Conservation (phyloP, 331 rosid species). For the Telfairia occidentalis region DNA sequence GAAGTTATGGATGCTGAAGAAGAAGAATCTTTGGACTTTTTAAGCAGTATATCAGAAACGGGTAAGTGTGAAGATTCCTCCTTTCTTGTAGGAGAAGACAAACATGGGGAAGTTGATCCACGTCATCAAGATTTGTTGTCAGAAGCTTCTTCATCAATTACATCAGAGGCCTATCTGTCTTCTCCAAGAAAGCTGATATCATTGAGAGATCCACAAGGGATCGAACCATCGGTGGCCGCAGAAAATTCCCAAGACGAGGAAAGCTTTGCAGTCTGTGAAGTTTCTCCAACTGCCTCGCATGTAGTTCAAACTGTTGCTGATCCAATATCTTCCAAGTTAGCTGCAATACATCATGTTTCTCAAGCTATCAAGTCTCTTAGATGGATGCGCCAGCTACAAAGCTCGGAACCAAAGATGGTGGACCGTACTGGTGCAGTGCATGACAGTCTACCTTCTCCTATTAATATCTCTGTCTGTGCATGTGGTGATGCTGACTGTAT, state of each 20-base stretch:
- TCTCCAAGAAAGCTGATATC: slow-evolving; percentile 28
- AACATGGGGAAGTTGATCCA: slow-evolving; percentile 30
- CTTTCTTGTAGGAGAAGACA: slow-evolving; percentile 27
- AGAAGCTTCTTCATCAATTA: slow-evolving; percentile 38
- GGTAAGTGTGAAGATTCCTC: slow-evolving; percentile 26
- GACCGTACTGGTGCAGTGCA: slow-evolving; percentile 33
- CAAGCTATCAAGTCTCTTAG: slow-evolving; percentile 93
- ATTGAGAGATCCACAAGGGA: slow-evolving; percentile 24
- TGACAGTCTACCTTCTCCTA: slow-evolving; percentile 39
- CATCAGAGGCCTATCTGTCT: slow-evolving; percentile 28
- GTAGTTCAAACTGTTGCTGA: slow-evolving; percentile 72
- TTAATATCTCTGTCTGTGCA: slow-evolving; percentile 67
- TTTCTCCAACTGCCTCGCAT: slow-evolving; percentile 48
- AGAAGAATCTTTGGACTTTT: slow-evolving; percentile 47
- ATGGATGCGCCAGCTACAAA: slow-evolving; percentile 86
- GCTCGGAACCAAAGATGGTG: slow-evolving; percentile 45
- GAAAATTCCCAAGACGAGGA: slow-evolving; percentile 25
- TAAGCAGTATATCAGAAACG: slow-evolving; percentile 39
- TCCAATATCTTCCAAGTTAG: slow-evolving; percentile 85
- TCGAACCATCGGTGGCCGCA: slow-evolving; percentile 25
- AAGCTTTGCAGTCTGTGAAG: slow-evolving; percentile 29
- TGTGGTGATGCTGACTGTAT: slow-evolving; percentile 94
- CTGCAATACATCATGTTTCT: slow-evolving; percentile 95
- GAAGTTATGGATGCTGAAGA: slow-evolving; percentile 58
- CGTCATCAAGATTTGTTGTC: slow-evolving; percentile 25